Conservation (phyloP, 805 yeast genomes). For the Barnettozyma siamensis region DNA sequence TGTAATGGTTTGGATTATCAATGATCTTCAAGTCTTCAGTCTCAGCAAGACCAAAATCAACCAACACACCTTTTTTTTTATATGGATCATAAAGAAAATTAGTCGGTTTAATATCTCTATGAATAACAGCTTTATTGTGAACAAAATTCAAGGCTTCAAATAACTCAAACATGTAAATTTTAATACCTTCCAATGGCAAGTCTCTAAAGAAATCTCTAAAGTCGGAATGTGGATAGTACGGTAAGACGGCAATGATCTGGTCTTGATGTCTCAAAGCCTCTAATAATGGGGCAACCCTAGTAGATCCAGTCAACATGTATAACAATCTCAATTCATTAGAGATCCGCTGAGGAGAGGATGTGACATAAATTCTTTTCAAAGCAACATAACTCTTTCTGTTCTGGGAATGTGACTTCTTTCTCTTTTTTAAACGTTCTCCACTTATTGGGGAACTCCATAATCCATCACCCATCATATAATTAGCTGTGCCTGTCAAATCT, state of each 20-base stretch:
- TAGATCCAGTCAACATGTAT: conserved; percentile 59
- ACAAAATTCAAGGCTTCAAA: conserved; percentile 65
- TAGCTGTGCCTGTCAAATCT: conserved; percentile 33
- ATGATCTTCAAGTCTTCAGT: conserved; percentile 33
- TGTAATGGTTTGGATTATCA: conserved; percentile 23
- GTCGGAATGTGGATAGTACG: conserved; percentile 86
- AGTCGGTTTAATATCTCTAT: conserved; percentile 77
- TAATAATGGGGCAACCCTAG: conserved; percentile 79
- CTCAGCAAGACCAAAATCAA: conserved; percentile 71
- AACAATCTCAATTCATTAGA: conserved; percentile 80
- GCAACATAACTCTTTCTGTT: conserved; percentile 53
- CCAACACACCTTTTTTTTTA: conserved; percentile 53
- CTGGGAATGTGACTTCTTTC: conserved; percentile 25
- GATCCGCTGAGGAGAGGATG: conserved; percentile 90
- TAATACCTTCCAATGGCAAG: conserved; percentile 72
- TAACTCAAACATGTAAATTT: conserved; percentile 72
- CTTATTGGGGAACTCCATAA: conserved; percentile 28
- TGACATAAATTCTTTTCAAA: conserved; percentile 86
- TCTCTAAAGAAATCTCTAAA: conserved; percentile 83
- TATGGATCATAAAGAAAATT: conserved; percentile 54
- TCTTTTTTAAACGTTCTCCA: conserved; percentile 25
- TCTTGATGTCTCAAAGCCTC: conserved; percentile 86
- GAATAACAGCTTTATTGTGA: conserved; percentile 65
- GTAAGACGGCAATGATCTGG: conserved; percentile 89
- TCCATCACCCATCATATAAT: conserved; percentile 30